A percentile compares a stretch with the other conserved stretches of the same genome.
Evolutionary conservation across 1,284 basidiomycete species (phyloP).

Genomic region (Marasmius sp.): DNA sequence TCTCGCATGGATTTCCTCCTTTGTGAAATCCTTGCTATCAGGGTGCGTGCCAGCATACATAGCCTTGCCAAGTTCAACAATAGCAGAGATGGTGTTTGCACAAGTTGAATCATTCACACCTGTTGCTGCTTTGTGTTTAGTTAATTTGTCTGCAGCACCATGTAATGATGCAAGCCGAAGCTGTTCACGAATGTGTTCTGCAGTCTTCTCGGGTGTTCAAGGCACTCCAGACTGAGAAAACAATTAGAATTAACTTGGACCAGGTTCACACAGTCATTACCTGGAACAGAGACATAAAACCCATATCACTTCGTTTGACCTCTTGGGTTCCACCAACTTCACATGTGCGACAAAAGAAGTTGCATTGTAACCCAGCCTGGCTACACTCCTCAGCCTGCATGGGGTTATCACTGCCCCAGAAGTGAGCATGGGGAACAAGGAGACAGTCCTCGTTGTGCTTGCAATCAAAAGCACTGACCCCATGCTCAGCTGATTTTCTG

Average conservation of each 20-base stretch:
- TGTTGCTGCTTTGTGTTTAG: conserved; percentile 27
- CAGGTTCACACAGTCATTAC: neutral
- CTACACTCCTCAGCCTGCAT: conserved; percentile 24
- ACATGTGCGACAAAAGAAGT: conserved; percentile 23
- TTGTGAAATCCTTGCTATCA: neutral
- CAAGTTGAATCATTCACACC: conserved; percentile 13
- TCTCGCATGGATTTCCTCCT: neutral
- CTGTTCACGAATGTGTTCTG: neutral
- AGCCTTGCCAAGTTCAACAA: conserved; percentile 14
- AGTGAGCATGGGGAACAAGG: conserved; percentile 8
- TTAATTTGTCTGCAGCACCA: conserved; percentile 28
- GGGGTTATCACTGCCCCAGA: conserved; percentile 29
- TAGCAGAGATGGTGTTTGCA: conserved; percentile 1
- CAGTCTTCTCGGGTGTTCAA: neutral
- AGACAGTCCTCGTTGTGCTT: neutral
- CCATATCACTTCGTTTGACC: conserved; percentile 19
- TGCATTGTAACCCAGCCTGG: conserved; percentile 22
- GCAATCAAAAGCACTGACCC: neutral
- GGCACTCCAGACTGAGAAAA: neutral
- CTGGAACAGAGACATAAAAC: conserved; percentile 6
- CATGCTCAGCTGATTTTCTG: neutral
- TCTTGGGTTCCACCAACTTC: conserved; percentile 20
- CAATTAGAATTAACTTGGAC: conserved; percentile 13
- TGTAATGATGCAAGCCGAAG: conserved; percentile 9
- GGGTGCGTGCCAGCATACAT: neutral